Base-by-base conservation (phyloP, 495 filamentous ascomycete species). In the Xanthoparmelia taractica region DNA sequence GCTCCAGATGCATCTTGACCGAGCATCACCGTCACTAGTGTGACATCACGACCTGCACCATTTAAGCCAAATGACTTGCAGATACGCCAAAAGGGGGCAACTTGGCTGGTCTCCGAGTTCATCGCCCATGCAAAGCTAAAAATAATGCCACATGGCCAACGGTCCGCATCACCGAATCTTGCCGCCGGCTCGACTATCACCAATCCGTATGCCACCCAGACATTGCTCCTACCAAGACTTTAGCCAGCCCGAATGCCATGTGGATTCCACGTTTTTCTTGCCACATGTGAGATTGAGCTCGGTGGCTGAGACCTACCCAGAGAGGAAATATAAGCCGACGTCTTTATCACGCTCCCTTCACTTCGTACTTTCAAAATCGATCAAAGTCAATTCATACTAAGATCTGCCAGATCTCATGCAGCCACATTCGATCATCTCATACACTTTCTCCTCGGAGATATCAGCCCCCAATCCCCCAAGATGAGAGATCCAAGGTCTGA, bases 101-200 rank as follows among this genome's bases (percentile, higher is more conserved):
- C n/a, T 3, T 13, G 8, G 11, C 3, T 17, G 12, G 11, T 50
- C 47, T 27, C n/a, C 15, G 25, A 50, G 47, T n/a, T 23, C 47
- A 2, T 29, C 47, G 47, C 47, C 0, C 29, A 12, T n/a, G 47
- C 25, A 27, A 13, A 18, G 47, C 47, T 50, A 50, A 50, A 50
- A 50, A 6, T 29, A 18, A 54, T 54, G 50, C 50, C 29, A 54
- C 29, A 33, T 33, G 50, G 50, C 17, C 50, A 54, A 54, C 50
- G 50, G 50, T 54, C 50, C 50, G 50, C 29, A 17, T 33, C 50
- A 33, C 27, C 50, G 29, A 54, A 4, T 54, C 50, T 33, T 54
- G 50, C 50, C 50, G 29, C 50, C 50, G 50, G 50, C 27, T 52
- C 48, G 11, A 31, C 7, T 52, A 52, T 52, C 27, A 52, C 48